Evolutionary conservation across 2,329 filamentous ascomycete species (phyloP).

Genomic region (Pseudocercospora pini-densiflorae): DNA sequence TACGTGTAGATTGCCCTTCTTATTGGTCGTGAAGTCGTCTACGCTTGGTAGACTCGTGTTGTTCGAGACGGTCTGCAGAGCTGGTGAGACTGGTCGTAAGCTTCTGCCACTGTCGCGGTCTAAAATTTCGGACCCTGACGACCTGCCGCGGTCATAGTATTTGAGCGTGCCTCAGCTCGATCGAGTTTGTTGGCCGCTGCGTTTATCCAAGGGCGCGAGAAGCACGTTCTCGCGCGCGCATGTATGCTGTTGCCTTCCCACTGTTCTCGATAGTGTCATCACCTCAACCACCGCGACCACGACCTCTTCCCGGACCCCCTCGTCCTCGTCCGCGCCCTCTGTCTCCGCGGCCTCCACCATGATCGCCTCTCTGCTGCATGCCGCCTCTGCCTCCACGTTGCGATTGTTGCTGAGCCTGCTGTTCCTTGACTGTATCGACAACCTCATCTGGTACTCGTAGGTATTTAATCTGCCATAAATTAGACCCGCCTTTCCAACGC

Average conservation of each 20-base stretch:
- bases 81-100: not conserved
- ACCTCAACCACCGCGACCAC: constrained; percentile 32
- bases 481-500: not conserved
- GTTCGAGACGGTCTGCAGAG: not conserved
- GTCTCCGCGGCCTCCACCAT: constrained; percentile 27
- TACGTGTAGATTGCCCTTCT: not conserved
- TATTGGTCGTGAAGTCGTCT: not conserved
- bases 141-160: not conserved
- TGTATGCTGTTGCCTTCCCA: not conserved
- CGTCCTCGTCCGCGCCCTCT: constrained; percentile 34
- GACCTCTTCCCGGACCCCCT: constrained; percentile 35
- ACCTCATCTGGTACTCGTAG: constrained; percentile 95
- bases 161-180: not conserved
- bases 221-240: not conserved
- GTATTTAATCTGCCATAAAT: constrained; percentile 82
- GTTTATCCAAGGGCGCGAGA: not conserved
- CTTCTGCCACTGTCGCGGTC: not conserved
- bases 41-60: not conserved
- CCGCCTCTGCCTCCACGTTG: constrained; percentile 51
- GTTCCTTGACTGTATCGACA: constrained; percentile 90
- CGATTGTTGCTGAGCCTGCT: constrained; percentile 68
- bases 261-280: not conserved
- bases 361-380: constrained; percentile 22
- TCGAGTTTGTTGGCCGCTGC: not conserved
- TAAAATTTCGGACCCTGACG: not conserved